Evolutionary conservation across 345 rosid species (phyloP), one percentile per base, ranked within the genome.

Genomic region (Streptanthus diversifolius): DNA sequence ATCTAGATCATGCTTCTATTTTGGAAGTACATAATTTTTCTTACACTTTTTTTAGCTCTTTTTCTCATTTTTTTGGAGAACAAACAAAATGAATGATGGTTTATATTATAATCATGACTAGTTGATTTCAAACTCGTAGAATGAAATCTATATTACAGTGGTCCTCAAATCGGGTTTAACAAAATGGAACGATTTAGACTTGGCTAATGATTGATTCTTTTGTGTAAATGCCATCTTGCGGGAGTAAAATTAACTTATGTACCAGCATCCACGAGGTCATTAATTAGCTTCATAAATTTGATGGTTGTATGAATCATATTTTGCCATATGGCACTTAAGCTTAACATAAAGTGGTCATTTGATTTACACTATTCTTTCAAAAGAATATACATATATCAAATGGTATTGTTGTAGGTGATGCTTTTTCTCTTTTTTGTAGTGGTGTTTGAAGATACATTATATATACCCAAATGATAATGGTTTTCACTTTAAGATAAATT

Each of bases 261-360:
- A 59, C 14, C 45, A 58, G 56, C 65, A 69, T 70, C 74, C 58
- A 57, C 49, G 18, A 70, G 32, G 18, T 24, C 37, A 17, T 10
- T 29, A 32, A 44, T 47, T 9, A 45, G n/a, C 35, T 56, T 36
- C 36, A 45, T 36, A 27, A 35, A 17, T 33, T 22, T 47, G 49
- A 15, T 47, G 25, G 45, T 70, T 45, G 36, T 45, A 58, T 44
- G 48, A 47, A 70, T 47, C 57, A 70, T 24, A 48, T 33, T 24
- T 15, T 58, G 14, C 47, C 66, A 36, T 59, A 59, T 35, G 57
- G 57, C 48, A 35, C 25, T 59, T 58, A 45, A 70, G 27, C 48
- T 58, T 70, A 22, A 18, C 37, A 19, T 11, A 54, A 29, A 36
- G 15, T 18, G 19, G 53, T 29, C 15, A 30, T 53, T 43, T 54